A percentile compares a stretch with the other conserved stretches of the same genome.
Evolutionary conservation across 2,329 filamentous ascomycete genomes (phyloP).

Genomic region (Hypoxylon sp.): DNA sequence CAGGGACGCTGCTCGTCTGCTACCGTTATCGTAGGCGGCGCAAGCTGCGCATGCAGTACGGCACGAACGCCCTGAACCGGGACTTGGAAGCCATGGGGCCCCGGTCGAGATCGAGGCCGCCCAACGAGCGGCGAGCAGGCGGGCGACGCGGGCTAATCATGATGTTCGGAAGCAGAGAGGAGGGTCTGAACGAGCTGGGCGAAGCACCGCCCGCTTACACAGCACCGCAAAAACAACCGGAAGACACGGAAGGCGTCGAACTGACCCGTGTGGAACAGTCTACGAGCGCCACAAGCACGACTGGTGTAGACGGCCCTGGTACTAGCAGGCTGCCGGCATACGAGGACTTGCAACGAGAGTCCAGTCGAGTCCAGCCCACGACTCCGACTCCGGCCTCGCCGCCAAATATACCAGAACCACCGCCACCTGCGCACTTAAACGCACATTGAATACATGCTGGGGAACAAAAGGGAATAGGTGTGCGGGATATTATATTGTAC

Average conservation of each 20-base stretch:
- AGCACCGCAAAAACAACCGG: constrained; percentile 32
- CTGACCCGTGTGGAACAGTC: constrained; percentile 30
- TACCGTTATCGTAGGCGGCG: constrained; percentile 40
- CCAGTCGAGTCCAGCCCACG: constrained; percentile 7
- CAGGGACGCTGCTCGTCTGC: constrained; percentile 37
- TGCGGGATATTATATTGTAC: constrained; percentile 14
- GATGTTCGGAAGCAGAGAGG: constrained; percentile 39
- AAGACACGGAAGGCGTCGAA: constrained; percentile 32
- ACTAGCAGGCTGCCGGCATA: constrained; percentile 28
- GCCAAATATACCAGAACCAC: constrained; percentile 28
- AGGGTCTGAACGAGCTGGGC: constrained; percentile 46
- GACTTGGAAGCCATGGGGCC: constrained; percentile 38
- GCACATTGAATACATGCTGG: constrained; percentile 11
- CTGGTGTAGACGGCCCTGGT: constrained; percentile 6
- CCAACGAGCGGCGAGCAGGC: constrained; percentile 19
- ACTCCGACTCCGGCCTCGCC: constrained; percentile 7
- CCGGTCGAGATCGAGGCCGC: constrained; percentile 17
- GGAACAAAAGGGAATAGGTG: constrained; percentile 17
- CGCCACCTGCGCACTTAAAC: constrained; percentile 35
- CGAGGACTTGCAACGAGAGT: constrained; percentile 24
- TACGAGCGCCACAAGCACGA: constrained; percentile 5
- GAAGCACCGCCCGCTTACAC: constrained; percentile 47
- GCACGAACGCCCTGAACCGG: constrained; percentile 30
- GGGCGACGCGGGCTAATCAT: constrained; percentile 18
- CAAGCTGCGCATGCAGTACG: constrained; percentile 29